Base-by-base conservation (phyloP, 495 filamentous ascomycete species). In the Choiromyces venosus region DNA sequence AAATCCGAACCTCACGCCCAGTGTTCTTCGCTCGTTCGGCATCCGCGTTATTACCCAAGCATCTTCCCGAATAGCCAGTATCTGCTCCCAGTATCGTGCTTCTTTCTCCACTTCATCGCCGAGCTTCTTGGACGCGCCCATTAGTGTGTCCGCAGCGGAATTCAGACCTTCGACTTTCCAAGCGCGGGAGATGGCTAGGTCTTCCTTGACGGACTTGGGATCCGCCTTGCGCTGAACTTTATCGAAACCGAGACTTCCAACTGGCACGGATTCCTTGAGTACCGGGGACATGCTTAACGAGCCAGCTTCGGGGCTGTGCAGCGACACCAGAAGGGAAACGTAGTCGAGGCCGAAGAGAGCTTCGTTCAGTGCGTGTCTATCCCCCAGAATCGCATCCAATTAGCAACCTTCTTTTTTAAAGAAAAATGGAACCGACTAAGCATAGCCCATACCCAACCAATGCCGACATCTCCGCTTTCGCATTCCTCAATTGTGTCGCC, bases 1-100 rank as follows among this genome's bases (percentile, higher is more conserved):
- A 82, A 96, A 97, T 16, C 96, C 96, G 84, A 92, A 97, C 71
- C 89, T 88, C 46, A 98, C 94, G 44, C 89, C 93, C 39, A 98
- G 84, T 2, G 89, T 89, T 79, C 92, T 88, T 68, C 85, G 86
- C 46, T 94, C 89, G 36, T 89, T 86, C 0, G 93, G 91, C 36
- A 93, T 78, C 36, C 90, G 86, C 76, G 88, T 92, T 10, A 97
- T 80, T 36, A 91, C 87, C 94, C 95, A 99, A 4, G 93, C 92
- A 38, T 89, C 89, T 64, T 93, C 87, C 74, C 89, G 91, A 37
- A 98, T 87, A 33, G 88, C 87, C 39, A 97, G 82, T 1, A 97
- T 87, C 78, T 97, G 88, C 67, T 90, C 85, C 96, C 96, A 99
- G 82, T 97, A 98, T 74, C 87, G 89, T 2, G 88, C 89, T 82